Evolutionary conservation across 371 early-diverging fungal genomes (phyloP).

Genomic region (Dinochytrium kinnereticum): DNA sequence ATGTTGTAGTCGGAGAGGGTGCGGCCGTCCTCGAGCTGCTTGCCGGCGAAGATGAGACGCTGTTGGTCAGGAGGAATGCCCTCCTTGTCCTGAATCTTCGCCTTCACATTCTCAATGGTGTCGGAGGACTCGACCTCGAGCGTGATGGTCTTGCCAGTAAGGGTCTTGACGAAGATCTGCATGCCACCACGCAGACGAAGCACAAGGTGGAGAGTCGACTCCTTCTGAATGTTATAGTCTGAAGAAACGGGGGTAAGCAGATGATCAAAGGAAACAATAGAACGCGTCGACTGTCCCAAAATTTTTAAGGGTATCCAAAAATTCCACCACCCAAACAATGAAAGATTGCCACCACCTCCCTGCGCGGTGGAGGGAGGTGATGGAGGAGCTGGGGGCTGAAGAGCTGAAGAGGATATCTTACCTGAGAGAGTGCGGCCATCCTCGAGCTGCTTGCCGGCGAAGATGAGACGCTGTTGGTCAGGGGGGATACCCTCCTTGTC

Average conservation of each 20-base stretch:
- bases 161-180: slow-evolving; percentile 95
- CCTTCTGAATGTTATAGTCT: slow-evolving; percentile 66
- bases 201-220: slow-evolving; percentile 77
- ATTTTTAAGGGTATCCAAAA: not conserved
- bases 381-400: not conserved
- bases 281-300: not conserved
- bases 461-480: slow-evolving; percentile 95
- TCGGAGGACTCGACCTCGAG: slow-evolving; percentile 96
- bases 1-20: slow-evolving; percentile 72
- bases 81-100: slow-evolving; percentile 99
- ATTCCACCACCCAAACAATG: not conserved
- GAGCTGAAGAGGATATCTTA: not conserved
- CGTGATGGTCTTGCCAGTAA: slow-evolving; percentile 83
- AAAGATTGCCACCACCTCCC: no score
- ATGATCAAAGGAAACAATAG: not conserved
- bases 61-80: slow-evolving; percentile 89
- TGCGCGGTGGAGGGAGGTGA: not conserved
- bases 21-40: slow-evolving; percentile 94
- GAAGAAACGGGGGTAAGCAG: not conserved
- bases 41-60: slow-evolving; percentile 97
- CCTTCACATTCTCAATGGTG: slow-evolving; percentile 95
- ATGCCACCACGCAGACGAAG: slow-evolving; percentile 86
- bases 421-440: slow-evolving; percentile 83
- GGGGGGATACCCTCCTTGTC: slow-evolving; percentile 94
- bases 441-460: slow-evolving; percentile 97